These are phyloP conservation scores for Litchi chinensis DNA, from an alignment of 345 rosid genomes.

Conservation along the genomic window DNA sequence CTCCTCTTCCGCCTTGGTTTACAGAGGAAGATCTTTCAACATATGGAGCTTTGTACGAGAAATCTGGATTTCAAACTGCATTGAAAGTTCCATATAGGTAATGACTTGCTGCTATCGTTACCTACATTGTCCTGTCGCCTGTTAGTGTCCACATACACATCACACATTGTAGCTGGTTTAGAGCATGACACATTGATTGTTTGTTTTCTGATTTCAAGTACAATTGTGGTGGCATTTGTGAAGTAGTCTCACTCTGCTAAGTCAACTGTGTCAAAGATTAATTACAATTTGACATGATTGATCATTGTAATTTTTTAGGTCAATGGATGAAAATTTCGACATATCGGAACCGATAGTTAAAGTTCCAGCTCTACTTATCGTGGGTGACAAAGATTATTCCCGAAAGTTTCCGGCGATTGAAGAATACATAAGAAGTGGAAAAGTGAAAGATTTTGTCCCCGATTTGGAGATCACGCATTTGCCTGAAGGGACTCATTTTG, in stretches of 20 bases:
- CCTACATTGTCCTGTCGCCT: neutral
- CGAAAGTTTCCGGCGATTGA: conserved; percentile 53
- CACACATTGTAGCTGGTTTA: neutral
- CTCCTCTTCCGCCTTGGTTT: conserved; percentile 62
- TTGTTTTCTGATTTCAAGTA: neutral
- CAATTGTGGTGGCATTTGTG: neutral
- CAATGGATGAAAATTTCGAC: conserved; percentile 26
- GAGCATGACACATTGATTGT: neutral
- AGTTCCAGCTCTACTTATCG: conserved; percentile 49
- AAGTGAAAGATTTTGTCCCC: conserved; percentile 45
- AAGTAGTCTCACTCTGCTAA: neutral
- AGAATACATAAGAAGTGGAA: conserved; percentile 43
- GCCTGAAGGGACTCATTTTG: conserved; percentile 62
- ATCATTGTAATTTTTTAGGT: conserved; percentile 16
- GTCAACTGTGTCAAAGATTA: neutral
- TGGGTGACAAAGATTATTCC: conserved; percentile 56
- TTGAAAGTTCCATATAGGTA: conserved; percentile 61
- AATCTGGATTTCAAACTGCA: conserved; percentile 58
- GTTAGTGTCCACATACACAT: neutral
- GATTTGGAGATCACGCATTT: conserved; percentile 43
- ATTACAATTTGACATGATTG: neutral
- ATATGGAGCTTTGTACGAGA: conserved; percentile 54
- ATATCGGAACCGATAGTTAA: conserved; percentile 32
- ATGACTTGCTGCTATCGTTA: neutral
- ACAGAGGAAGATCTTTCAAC: conserved; percentile 51